Percentiles rank a stretch among this genome's conserved stretches.
Evolutionary conservation across 2,329 filamentous ascomycete species (phyloP).

Genomic region (Botryotinia narcissicola): DNA sequence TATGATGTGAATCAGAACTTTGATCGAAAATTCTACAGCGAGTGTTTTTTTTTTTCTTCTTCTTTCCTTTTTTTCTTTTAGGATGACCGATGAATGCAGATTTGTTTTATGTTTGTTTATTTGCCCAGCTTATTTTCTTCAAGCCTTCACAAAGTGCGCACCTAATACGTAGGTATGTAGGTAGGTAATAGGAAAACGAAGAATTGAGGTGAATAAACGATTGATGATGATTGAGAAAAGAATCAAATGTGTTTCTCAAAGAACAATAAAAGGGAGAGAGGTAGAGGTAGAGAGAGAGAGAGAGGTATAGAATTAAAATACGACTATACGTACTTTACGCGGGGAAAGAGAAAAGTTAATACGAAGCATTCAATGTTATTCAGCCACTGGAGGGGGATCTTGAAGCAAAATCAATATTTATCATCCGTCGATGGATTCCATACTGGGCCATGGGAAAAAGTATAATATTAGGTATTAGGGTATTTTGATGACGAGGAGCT

Average conservation of each 20-base stretch:
- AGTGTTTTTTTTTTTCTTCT: background rate
- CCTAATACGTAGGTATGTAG: background rate
- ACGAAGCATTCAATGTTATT: constrained; percentile 6
- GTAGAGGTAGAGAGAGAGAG: background rate
- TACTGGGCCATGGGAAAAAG: background rate
- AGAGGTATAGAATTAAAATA: background rate
- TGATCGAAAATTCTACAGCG: background rate
- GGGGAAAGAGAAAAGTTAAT: background rate
- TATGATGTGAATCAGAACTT: constrained; percentile 9
- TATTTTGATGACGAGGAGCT: constrained; percentile 6
- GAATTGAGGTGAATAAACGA: background rate
- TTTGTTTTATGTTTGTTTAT: background rate
- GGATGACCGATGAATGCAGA: background rate
- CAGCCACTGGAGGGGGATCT: constrained; percentile 1
- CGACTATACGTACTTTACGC: background rate
- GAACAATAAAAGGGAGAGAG: background rate
- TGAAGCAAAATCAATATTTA: background rate
- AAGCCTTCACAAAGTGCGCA: background rate
- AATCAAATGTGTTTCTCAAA: background rate
- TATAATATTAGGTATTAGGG: constrained; percentile 3
- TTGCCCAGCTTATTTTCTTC: background rate
- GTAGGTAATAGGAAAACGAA: background rate
- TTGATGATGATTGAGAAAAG: background rate
- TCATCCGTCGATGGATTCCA: background rate
- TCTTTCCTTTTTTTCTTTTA: background rate